A percentile compares a stretch with the other conserved stretches of the same genome.
Evolutionary conservation across 208 protist genomes (phyloP).

Genomic region (Acanthamoeba lenticulata): DNA sequence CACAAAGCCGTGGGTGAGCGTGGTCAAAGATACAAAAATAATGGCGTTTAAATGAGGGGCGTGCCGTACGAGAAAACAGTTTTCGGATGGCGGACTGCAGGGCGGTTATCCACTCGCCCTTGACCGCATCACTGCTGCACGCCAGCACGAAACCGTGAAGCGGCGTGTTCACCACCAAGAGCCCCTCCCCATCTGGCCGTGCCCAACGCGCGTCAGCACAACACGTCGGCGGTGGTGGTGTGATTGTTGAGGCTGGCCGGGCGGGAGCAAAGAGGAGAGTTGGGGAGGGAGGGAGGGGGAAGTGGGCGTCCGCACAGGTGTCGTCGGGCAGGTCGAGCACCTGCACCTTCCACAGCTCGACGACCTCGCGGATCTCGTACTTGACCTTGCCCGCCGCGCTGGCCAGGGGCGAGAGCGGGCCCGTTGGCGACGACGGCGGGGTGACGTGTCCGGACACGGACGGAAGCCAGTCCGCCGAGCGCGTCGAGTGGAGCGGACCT

Average conservation of each 20-base stretch:
- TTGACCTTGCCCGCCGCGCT: not conserved
- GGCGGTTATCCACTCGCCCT: constrained; percentile 20
- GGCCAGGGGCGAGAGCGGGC: not conserved
- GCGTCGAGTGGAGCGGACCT: not conserved
- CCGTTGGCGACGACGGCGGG: not conserved
- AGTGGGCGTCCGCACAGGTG: not conserved
- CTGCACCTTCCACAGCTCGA: constrained; percentile 6
- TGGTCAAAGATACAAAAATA: not conserved
- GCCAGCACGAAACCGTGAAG: not conserved
- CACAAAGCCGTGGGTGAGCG: not conserved
- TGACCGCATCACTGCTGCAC: not conserved
- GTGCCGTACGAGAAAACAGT: not conserved
- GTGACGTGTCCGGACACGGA: no score
- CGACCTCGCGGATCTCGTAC: not conserved
- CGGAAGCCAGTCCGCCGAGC: not conserved
- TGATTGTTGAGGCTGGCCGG: no score
- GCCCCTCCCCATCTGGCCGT: not conserved
- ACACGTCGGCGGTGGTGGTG: not conserved
- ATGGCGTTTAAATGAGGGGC: not conserved
- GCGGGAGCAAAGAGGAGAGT: not conserved
- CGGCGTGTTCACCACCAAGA: not conserved
- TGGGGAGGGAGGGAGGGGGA: not conserved
- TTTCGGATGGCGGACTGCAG: not conserved
- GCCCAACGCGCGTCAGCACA: not conserved
- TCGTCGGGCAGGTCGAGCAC: not conserved